Evolutionary conservation across 345 rosid species (phyloP), one percentile per base, ranked within the genome.

Genomic region (Rhodomyrtus tomentosa): DNA sequence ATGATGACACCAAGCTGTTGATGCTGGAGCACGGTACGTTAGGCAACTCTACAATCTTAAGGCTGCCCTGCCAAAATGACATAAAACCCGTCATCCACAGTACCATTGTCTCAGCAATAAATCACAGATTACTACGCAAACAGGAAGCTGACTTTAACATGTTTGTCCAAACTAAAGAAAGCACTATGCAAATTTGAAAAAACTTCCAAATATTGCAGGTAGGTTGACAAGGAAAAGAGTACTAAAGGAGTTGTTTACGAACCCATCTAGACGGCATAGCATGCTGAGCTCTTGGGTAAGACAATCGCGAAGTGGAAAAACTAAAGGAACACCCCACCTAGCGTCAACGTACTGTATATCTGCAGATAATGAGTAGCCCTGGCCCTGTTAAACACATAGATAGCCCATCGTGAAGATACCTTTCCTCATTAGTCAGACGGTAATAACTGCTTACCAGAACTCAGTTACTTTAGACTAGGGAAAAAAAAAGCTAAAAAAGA

Each of bases 321-420:
- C 98, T 21, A 94, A 85, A 7, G 98, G 98, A 24, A 89, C 86
- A 83, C 92, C 90, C 95, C 98, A 92, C 88, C 99, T 92, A 14
- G 95, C 92, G 90, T 97, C 99, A 80, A 94, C 96, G 81, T 93
- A 91, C 84, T 97, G 98, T 84, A 97, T 92, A 89, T 97, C 98
- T 76, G 98, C 98, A n/a, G 98, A 89, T 83, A 97, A 92, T 83
- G 99, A 95, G 90, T 94, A 95, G 76, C 98, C 99, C 86, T 90
- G 92, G 76, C 99, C 99, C 98, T 97, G 93, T 87, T 81, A 74
- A 40, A 89, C 81, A 50, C 16, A 87, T 82, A 83, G 32, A 80
- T 27, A 81, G 22, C 9, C 38, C 55, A 50, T 81, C 25, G 24
- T 81, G 7, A 81, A 81, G 52, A 83, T 51, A 38, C 74, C 49